Percentiles rank a stretch among this genome's conserved stretches.
phyloP scores from a whole-genome alignment of 352 stramenopile species.

The Pythium dissimile region DNA sequence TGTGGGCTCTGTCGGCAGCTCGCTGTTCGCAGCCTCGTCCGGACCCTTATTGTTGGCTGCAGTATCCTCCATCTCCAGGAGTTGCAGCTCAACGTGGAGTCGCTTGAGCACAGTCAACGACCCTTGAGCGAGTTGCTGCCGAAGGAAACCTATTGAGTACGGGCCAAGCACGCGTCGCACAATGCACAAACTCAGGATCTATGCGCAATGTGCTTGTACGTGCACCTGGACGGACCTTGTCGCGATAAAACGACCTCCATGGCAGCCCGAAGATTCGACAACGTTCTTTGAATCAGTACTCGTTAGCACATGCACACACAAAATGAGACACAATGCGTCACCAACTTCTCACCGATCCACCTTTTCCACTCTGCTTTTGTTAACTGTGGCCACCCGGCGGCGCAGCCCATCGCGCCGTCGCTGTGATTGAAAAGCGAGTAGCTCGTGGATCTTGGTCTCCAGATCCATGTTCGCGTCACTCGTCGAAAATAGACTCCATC shows the following conservation, averaged over 20 bases:
- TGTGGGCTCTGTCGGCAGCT: background rate
- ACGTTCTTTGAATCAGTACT: no score
- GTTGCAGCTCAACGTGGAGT: constrained; percentile 41
- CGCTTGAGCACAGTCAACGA: constrained; percentile 32
- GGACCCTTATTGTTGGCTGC: background rate
- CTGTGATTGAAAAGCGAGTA: constrained; percentile 9
- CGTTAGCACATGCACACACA: no score
- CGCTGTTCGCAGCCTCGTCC: no score
- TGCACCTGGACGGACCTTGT: no score
- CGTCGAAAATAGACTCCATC: no score
- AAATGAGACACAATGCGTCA: background rate
- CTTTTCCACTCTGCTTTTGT: background rate
- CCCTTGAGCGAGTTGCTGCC: constrained; percentile 24
- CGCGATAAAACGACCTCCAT: no score
- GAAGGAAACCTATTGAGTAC: constrained; percentile 44
- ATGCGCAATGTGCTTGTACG: no score
- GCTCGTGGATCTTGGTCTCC: constrained; percentile 18
- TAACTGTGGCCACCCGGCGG: background rate
- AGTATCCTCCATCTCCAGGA: constrained; percentile 18
- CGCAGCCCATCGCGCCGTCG: constrained; percentile 3
- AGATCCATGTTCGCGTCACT: constrained; percentile 17
- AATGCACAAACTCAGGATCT: no score
- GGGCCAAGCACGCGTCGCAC: no score
- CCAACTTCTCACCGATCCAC: background rate
- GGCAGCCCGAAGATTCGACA: no score